Conservation (phyloP, 495 filamentous ascomycete species). For the Tetracladium setigerum region DNA sequence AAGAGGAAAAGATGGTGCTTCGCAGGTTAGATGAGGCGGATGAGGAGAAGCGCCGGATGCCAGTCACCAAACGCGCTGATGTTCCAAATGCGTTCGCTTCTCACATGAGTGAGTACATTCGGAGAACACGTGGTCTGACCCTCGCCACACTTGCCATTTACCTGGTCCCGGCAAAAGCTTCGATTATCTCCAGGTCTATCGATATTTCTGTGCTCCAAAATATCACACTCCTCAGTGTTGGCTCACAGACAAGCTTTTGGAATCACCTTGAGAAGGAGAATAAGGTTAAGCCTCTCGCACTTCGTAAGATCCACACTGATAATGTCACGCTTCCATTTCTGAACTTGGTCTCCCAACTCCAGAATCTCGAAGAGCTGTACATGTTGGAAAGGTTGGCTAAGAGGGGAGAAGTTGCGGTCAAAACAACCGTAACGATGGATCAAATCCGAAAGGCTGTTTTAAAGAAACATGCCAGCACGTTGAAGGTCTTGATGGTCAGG, state of each 20-base stretch:
- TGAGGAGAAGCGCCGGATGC: background rate
- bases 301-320: conserved; percentile 53
- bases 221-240: conserved; percentile 54
- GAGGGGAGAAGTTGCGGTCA: conserved; percentile 40
- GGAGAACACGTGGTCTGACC: conserved; percentile 43
- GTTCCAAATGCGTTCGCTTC: background rate
- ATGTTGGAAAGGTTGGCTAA: conserved; percentile 46
- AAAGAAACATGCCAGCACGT: conserved; percentile 35
- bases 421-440: conserved; percentile 36
- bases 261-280: conserved; percentile 42
- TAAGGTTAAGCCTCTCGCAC: conserved; percentile 34
- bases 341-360: conserved; percentile 38
- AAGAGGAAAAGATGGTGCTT: background rate
- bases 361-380: conserved; percentile 46
- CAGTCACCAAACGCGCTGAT: background rate
- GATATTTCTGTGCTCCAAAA: conserved; percentile 43
- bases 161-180: conserved; percentile 48
- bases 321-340: conserved; percentile 47
- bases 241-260: conserved; percentile 51
- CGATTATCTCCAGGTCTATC: conserved; percentile 40
- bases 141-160: conserved; percentile 45
- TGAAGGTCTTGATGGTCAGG: conserved; percentile 41
- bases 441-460: conserved; percentile 44
- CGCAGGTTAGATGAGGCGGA: background rate
- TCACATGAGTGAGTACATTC: conserved; percentile 41